Evolutionary conservation across 192 early-diverging fungal genomes (phyloP).

Genomic region (Linnemannia schmuckeri): DNA sequence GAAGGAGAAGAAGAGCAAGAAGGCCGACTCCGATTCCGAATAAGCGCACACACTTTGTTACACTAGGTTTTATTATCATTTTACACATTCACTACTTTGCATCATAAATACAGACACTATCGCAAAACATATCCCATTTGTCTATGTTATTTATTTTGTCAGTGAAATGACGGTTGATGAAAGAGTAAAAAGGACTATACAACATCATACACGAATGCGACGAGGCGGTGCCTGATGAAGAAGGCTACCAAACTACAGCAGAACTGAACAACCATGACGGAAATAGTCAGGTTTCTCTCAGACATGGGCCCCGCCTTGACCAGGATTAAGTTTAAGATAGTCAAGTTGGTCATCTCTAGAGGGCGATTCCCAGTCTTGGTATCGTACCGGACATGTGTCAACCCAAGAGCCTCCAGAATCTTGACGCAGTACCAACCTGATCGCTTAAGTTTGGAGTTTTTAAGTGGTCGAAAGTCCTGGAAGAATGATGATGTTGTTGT

Average conservation of each 20-base stretch:
- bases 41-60: conserved; percentile 20
- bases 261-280: conserved; percentile 77
- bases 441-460: not conserved
- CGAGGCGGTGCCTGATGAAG: conserved; percentile 84
- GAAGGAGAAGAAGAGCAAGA: conserved; percentile 59
- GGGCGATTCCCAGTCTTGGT: conserved; percentile 58
- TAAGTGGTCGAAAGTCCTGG: not conserved
- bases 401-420: conserved; percentile 62
- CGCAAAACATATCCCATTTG: not conserved
- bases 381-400: conserved; percentile 68
- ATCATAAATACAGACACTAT: conserved; percentile 5
- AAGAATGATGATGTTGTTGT: not conserved
- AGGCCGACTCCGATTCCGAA: conserved; percentile 49
- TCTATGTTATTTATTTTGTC: conserved; percentile 3
- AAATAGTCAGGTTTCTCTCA: conserved; percentile 72
- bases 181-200: not conserved
- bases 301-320: conserved; percentile 79
- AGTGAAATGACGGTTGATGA: not conserved
- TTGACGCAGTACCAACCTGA: conserved; percentile 67
- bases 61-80: not conserved
- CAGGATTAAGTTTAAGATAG: conserved; percentile 92
- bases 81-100: conserved; percentile 6
- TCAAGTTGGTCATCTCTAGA: conserved; percentile 88
- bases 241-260: conserved; percentile 80
- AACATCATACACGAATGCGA: conserved; percentile 83